These are phyloP conservation scores for Phialophora macrospora DNA, from an alignment of 2,329 filamentous ascomycete species.

Conservation along the genomic window DNA sequence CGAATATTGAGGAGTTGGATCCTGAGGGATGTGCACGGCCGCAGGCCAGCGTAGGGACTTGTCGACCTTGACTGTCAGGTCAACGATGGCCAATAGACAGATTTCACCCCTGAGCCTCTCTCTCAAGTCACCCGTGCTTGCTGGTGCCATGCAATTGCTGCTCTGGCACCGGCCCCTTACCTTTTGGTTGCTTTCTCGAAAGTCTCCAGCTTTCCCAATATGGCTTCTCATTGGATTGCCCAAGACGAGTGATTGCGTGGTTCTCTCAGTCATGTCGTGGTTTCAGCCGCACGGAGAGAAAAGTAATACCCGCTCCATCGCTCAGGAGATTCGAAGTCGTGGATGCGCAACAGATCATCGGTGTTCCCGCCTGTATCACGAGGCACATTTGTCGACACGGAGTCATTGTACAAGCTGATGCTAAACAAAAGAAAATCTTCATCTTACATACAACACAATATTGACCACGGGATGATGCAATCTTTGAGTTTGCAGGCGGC, in stretches of 20 bases:
- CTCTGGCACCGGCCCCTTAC: neutral
- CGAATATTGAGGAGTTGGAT: neutral
- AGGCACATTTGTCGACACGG: neutral
- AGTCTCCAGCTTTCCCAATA: neutral
- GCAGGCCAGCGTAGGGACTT: neutral
- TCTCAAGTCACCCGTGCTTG: neutral
- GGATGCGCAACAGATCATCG: neutral
- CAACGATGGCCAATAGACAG: neutral
- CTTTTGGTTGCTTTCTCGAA: neutral
- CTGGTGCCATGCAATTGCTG: neutral
- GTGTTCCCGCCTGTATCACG: neutral
- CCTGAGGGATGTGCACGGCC: neutral
- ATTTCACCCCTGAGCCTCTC: neutral
- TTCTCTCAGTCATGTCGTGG: neutral
- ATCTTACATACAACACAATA: neutral
- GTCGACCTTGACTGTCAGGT: neutral
- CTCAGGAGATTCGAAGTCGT: neutral
- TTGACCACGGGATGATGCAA: neutral
- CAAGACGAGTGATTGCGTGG: neutral
- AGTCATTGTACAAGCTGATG: neutral
- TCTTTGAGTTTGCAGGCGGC: conserved; percentile 3
- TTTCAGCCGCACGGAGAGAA: neutral
- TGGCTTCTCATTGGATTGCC: neutral
- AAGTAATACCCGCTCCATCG: neutral
- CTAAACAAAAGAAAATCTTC: neutral